A percentile compares a stretch with the other conserved stretches of the same genome.
These are phyloP conservation scores for Cetraspora pellucida DNA, from an alignment of 192 early-diverging fungal genomes.

Conservation along the genomic window DNA sequence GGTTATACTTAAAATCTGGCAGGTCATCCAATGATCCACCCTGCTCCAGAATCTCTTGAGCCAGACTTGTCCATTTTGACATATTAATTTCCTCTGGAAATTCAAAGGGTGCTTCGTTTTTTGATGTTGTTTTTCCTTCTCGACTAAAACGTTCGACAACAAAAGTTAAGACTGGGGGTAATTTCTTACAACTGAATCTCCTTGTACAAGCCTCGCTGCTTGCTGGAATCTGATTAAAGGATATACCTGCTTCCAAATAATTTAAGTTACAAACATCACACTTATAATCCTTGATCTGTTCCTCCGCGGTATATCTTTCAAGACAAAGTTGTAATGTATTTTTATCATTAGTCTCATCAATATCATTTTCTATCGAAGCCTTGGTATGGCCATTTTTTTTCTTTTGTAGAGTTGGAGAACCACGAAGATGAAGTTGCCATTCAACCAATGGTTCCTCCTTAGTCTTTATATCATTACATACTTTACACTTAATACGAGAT, in stretches of 20 bases:
- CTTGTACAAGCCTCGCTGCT: slow-evolving; percentile 41
- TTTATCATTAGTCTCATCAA: background rate
- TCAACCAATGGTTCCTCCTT: slow-evolving; percentile 37
- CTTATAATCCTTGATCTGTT: slow-evolving; percentile 3
- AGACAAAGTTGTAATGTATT: background rate
- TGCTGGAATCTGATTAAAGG: background rate
- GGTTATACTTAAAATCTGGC: slow-evolving; percentile 75
- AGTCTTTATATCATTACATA: slow-evolving; percentile 57
- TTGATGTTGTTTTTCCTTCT: slow-evolving; percentile 17
- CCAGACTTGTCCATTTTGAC: slow-evolving; percentile 42
- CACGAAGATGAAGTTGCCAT: background rate
- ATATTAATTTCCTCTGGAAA: slow-evolving; percentile 36
- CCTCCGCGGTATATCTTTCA: slow-evolving; percentile 7
- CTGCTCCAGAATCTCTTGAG: slow-evolving; percentile 37
- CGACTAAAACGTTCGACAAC: slow-evolving; percentile 39
- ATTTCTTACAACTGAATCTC: slow-evolving; percentile 67
- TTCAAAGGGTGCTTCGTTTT: slow-evolving; percentile 25
- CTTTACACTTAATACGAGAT: slow-evolving; percentile 88
- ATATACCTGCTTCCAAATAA: too few relatives aligned
- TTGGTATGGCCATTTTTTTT: slow-evolving; percentile 44
- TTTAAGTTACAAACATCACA: slow-evolving; percentile 7
- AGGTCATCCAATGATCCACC: slow-evolving; percentile 50
- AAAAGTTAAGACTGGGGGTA: slow-evolving; percentile 45
- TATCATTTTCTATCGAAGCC: background rate
- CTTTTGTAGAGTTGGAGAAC: slow-evolving; percentile 26